Conservation (phyloP, 495 filamentous ascomycete species). For the Hyaloscypha variabilis region DNA sequence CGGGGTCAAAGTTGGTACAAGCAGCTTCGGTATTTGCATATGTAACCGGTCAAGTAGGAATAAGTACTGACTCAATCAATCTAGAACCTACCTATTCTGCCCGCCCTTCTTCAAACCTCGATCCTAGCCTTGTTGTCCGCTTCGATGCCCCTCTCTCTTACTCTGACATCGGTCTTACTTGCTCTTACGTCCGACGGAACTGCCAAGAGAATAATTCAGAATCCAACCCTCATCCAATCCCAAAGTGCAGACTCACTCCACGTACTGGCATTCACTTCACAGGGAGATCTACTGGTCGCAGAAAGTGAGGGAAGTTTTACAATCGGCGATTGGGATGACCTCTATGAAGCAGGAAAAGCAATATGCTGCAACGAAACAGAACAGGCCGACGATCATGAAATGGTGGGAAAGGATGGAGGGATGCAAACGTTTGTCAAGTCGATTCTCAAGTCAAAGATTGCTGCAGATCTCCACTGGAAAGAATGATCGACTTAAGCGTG, state of each 20-base stretch:
- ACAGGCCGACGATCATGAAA: slow-evolving; percentile 43
- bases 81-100: slow-evolving; percentile 75
- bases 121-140: slow-evolving; percentile 76
- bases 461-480: slow-evolving; percentile 63
- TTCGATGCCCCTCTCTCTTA: slow-evolving; percentile 72
- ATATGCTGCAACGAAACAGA: slow-evolving; percentile 60
- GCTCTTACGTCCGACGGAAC: slow-evolving; percentile 55
- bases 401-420: slow-evolving; percentile 42
- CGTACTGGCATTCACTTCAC: slow-evolving; percentile 75
- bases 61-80: slow-evolving; percentile 19
- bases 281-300: slow-evolving; percentile 71
- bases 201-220: slow-evolving; percentile 43
- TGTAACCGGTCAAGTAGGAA: background rate
- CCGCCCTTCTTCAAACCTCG: slow-evolving; percentile 72
- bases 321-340: slow-evolving; percentile 74
- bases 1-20: slow-evolving; percentile 52
- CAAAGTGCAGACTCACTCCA: slow-evolving; percentile 68
- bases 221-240: slow-evolving; percentile 58
- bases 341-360: slow-evolving; percentile 62
- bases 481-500: slow-evolving; percentile 39
- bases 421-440: slow-evolving; percentile 66
- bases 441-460: slow-evolving; percentile 60
- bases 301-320: slow-evolving; percentile 84
- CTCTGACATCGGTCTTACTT: slow-evolving; percentile 64
- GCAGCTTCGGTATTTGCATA: slow-evolving; percentile 46